A percentile compares a stretch with the other conserved stretches of the same genome.
Conservation (phyloP, 2,329 filamentous ascomycete species). For the Ascochyta fabae region DNA sequence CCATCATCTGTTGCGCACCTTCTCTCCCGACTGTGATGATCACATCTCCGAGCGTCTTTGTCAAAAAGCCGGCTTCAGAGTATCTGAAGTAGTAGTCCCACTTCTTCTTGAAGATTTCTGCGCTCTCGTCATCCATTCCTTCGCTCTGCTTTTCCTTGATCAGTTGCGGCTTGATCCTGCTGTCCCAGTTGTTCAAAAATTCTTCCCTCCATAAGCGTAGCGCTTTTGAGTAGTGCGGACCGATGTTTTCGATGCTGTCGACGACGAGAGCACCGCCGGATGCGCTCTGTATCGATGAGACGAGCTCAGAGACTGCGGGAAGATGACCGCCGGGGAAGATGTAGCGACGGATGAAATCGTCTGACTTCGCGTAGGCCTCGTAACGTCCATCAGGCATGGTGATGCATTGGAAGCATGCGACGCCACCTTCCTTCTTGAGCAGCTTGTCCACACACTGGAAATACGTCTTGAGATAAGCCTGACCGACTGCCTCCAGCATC, state of each 20-base stretch:
- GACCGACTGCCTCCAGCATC: slow-evolving; percentile 77
- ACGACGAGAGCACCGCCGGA: slow-evolving; percentile 69
- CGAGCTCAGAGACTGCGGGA: slow-evolving; percentile 69
- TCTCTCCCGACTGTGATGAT: slow-evolving; percentile 74
- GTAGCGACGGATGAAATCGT: slow-evolving; percentile 78
- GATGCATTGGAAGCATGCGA: slow-evolving; percentile 77
- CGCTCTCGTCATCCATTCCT: slow-evolving; percentile 66
- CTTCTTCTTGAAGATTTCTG: slow-evolving; percentile 72
- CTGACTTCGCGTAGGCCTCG: slow-evolving; percentile 68
- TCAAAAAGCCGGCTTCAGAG: slow-evolving; percentile 75
- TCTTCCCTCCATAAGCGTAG: slow-evolving; percentile 71
- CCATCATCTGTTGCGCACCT: slow-evolving; percentile 71
- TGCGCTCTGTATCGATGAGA: slow-evolving; percentile 67
- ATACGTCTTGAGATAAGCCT: slow-evolving; percentile 71
- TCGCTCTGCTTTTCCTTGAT: slow-evolving; percentile 64
- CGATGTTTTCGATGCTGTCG: slow-evolving; percentile 73
- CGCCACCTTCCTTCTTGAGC: slow-evolving; percentile 69
- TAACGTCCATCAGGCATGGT: slow-evolving; percentile 75
- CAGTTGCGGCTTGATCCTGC: slow-evolving; percentile 66
- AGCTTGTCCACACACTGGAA: slow-evolving; percentile 69
- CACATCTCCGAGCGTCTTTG: slow-evolving; percentile 74
- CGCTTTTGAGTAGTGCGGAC: slow-evolving; percentile 74
- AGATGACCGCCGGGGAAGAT: slow-evolving; percentile 82
- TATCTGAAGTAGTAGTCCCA: slow-evolving; percentile 83
- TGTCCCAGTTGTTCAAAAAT: slow-evolving; percentile 69